Conservation (phyloP, 352 stramenopile species). For the Phytophthora quininea region DNA sequence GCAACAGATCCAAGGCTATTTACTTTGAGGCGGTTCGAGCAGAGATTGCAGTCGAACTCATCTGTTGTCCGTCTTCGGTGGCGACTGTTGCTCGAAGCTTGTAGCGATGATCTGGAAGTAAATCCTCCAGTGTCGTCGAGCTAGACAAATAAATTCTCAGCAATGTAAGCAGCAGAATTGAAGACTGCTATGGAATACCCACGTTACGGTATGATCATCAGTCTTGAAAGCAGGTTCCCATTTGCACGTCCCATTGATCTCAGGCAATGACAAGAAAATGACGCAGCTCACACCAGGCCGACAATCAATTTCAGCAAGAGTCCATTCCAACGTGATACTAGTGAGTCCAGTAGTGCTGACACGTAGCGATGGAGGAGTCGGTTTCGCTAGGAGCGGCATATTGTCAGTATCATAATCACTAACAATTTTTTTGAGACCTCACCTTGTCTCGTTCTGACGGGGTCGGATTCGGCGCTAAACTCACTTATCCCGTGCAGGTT, state of each 20-base stretch:
- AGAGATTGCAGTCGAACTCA: conserved; percentile 19
- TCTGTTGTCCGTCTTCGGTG: conserved; percentile 21
- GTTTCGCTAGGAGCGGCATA: conserved; percentile 19
- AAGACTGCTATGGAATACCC: conserved; percentile 1
- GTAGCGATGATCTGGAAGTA: conserved; percentile 29
- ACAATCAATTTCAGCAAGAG: conserved; percentile 17
- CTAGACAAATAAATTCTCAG: conserved; percentile 8
- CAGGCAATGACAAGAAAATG: conserved; percentile 29
- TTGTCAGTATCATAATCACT: background rate
- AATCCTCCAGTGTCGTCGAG: conserved; percentile 17
- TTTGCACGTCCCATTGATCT: conserved; percentile 21
- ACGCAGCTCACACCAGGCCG: conserved; percentile 19
- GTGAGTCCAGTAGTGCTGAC: conserved; percentile 9
- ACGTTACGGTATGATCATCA: conserved; percentile 20
- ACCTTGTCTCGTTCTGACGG: conserved; percentile 42
- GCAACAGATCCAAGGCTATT: conserved; percentile 2
- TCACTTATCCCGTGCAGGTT: conserved; percentile 65
- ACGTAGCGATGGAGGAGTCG: conserved; percentile 15
- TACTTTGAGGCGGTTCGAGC: conserved; percentile 19
- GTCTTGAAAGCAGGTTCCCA: conserved; percentile 29
- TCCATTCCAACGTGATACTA: conserved; percentile 27
- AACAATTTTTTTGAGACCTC: background rate
- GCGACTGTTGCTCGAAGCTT: conserved; percentile 22
- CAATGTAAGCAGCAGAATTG: background rate
- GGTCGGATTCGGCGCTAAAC: conserved; percentile 43